Conservation (phyloP, 179 eudicot genomes). For the Sideroxylon spinosum region DNA sequence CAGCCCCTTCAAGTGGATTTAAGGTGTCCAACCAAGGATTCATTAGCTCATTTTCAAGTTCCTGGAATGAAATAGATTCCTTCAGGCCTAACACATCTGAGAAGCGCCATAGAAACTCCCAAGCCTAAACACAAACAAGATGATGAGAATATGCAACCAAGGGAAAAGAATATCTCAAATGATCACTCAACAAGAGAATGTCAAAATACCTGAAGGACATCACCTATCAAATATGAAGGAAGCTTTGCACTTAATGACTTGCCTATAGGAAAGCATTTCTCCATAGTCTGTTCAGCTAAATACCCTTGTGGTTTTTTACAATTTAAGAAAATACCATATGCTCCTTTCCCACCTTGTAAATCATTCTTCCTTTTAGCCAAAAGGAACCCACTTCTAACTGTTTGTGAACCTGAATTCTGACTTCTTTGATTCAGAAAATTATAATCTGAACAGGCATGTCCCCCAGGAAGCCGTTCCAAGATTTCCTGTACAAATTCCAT, state of each 20-base stretch:
- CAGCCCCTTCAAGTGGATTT: constrained; percentile 28
- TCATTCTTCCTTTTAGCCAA: constrained; percentile 41
- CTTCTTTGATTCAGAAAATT: constrained; percentile 51
- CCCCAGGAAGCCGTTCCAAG: constrained; percentile 70
- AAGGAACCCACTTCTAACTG: constrained; percentile 73
- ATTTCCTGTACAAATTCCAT: constrained; percentile 84
- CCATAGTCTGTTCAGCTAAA: constrained; percentile 19
- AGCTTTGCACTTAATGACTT: constrained; percentile 54
- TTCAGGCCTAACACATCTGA: constrained; percentile 56
- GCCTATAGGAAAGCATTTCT: constrained; percentile 49
- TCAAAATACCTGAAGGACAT: constrained; percentile 65
- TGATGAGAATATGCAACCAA: constrained; percentile 15
- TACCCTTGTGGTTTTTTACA: constrained; percentile 26
- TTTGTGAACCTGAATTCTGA: constrained; percentile 37
- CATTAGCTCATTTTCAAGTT: constrained; percentile 68
- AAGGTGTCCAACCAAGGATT: constrained; percentile 66
- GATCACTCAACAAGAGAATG: neutral
- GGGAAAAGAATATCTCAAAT: neutral
- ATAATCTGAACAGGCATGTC: constrained; percentile 48
- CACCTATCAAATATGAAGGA: constrained; percentile 68
- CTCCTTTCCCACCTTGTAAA: constrained; percentile 22
- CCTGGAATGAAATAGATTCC: constrained; percentile 48
- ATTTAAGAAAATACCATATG: constrained; percentile 30
- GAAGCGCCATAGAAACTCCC: constrained; percentile 62
- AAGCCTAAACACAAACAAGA: constrained; percentile 39